A percentile compares a stretch with the other conserved stretches of the same genome.
These are phyloP conservation scores for Salix koriyanagi DNA, from an alignment of 345 rosid genomes.

Conservation along the genomic window DNA sequence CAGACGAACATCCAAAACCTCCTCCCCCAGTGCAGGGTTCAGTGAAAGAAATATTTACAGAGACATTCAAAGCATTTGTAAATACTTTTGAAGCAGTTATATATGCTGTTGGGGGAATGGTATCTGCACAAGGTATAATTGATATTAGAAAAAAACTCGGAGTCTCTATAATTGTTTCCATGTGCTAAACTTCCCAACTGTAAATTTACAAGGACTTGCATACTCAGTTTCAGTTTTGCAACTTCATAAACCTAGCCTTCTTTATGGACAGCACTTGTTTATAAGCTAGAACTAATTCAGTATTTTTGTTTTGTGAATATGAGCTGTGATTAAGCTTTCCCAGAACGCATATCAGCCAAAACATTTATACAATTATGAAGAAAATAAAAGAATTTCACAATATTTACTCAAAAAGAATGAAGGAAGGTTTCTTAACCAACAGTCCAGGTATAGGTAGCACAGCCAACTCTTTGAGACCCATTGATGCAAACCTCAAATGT, in stretches of 20 bases:
- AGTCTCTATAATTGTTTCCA: background rate
- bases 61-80: constrained; percentile 66
- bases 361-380: background rate
- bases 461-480: constrained; percentile 48
- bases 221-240: background rate
- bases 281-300: background rate
- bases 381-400: background rate
- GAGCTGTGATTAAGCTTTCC: background rate
- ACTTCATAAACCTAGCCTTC: background rate
- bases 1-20: constrained; percentile 78
- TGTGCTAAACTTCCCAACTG: background rate
- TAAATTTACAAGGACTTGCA: background rate
- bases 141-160: constrained; percentile 1
- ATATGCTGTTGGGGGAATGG: constrained; percentile 66
- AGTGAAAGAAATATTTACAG: constrained; percentile 68
- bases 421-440: constrained; percentile 59
- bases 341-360: background rate
- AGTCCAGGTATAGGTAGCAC: constrained; percentile 64
- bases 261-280: background rate
- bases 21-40: constrained; percentile 71
- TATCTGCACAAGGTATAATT: constrained; percentile 53
- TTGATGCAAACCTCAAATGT: constrained; percentile 64
- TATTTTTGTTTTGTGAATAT: too few species aligned
- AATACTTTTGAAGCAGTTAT: constrained; percentile 57
- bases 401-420: constrained; percentile 12